Base-by-base conservation (phyloP, 73 alveolate genomes). In the Effrenium voratum region DNA sequence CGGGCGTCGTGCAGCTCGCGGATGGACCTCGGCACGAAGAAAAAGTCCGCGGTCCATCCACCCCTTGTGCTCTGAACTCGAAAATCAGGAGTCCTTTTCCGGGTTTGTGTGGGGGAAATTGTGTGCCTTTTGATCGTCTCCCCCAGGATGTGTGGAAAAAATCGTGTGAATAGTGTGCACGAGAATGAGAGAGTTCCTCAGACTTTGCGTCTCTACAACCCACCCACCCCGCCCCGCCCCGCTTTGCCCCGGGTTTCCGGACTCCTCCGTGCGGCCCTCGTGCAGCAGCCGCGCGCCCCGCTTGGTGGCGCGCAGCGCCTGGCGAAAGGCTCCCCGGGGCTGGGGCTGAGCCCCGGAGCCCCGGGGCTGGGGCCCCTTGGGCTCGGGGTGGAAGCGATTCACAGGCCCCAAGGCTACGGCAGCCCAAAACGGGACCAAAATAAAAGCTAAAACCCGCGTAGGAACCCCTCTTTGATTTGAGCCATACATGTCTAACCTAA, bases 1-100 rank as follows among this genome's bases (percentile, higher is more conserved):
- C 91, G 55, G 2, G 98, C 98, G 49, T 91, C 98, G 28, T 91
- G 98, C 82, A 91, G 60, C 84, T 91, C 98, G 2, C 98, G 98
- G 52, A 91, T 72, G 45, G 96, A 88, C 86, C 96, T 88, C 44
- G 6, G 90, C 2, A 15, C 26, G n/a, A 30, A 63, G 12, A 63
- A 63, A 63, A 8, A 26, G 40, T 63, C 36, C 40, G 43, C n/a
- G 22, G 77, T 24, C 12, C 77, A 15, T 24, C 40, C n/a, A 15
- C 36, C 12, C 40, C 5, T 52, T 8, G 63, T 19, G 26, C 8
- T 19, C 8, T 52, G 63, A 52, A 52, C 8, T 19, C 26, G 63
- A 52, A 12, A 52, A 52, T 52, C 26, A 52, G 8, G 63, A 12
- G 63, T 52, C 26, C 19, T 8, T 52, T 8, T 52, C 26, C 8